Evolutionary conservation across 345 rosid genomes (phyloP).

Genomic region (Syzygium jambos): DNA sequence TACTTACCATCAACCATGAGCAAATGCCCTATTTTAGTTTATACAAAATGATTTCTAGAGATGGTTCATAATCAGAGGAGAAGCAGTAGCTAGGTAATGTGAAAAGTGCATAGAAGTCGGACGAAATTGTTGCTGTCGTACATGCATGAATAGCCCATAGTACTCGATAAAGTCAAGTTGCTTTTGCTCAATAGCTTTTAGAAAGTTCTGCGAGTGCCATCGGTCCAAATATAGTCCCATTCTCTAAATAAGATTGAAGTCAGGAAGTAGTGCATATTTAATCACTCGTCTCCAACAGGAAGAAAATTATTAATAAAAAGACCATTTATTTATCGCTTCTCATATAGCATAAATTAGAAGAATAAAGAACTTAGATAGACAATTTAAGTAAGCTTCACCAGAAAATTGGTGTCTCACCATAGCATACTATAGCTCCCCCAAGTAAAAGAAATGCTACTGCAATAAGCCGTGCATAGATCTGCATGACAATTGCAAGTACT

Average conservation of each 20-base stretch:
- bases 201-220: not conserved
- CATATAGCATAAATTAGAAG: not conserved
- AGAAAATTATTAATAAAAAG: not conserved
- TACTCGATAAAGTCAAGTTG: not conserved
- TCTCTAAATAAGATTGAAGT: not conserved
- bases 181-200: not conserved
- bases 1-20: not conserved
- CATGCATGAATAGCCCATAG: not conserved
- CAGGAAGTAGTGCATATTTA: not conserved
- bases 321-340: not conserved
- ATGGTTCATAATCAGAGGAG: not conserved
- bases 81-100: not conserved
- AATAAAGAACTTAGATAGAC: not conserved
- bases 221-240: not conserved
- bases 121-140: not conserved
- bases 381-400: not conserved
- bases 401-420: slow-evolving; percentile 16
- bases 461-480: slow-evolving; percentile 19
- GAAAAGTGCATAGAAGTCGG: not conserved
- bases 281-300: not conserved
- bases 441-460: slow-evolving; percentile 18
- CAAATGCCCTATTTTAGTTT: not conserved
- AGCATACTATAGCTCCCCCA: slow-evolving; percentile 31
- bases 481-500: not conserved
- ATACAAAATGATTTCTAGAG: not conserved